A percentile compares a stretch with the other conserved stretches of the same genome.
phyloP scores from a whole-genome alignment of 257 asterid genomes.

The Euphrasia confusa region DNA sequence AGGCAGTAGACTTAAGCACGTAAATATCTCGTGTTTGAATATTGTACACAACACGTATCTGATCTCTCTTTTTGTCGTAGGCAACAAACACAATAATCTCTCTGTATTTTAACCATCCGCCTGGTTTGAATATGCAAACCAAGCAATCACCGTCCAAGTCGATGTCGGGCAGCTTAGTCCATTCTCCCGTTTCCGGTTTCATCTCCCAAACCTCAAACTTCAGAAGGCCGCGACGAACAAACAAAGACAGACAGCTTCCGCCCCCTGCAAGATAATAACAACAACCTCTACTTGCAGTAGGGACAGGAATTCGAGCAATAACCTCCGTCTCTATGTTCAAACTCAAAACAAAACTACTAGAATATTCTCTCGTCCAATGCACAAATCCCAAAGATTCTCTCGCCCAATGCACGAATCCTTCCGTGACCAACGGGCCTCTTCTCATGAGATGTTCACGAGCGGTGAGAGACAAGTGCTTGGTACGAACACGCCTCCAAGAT shows the following conservation, averaged over 20 bases:
- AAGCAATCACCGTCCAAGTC: no score
- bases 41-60: no score
- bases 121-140: no score
- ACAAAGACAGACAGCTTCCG: not conserved
- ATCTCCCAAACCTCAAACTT: not conserved
- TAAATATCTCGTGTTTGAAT: no score
- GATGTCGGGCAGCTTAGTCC: no score
- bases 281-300: not conserved
- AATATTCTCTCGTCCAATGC: not conserved
- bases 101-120: no score
- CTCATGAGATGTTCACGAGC: not conserved
- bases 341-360: not conserved
- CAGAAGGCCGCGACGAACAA: not conserved
- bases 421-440: not conserved
- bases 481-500: not conserved
- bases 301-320: not conserved
- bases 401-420: not conserved
- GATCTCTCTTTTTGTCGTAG: no score
- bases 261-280: not conserved
- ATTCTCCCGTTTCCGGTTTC: no score
- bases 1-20: no score
- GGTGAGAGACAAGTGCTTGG: not conserved
- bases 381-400: not conserved
- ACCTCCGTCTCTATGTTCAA: slow-evolving; percentile 2
- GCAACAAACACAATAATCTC: no score